These are phyloP conservation scores for Mortierella sp. DNA, from an alignment of 371 early-diverging fungal genomes.

Conservation along the genomic window DNA sequence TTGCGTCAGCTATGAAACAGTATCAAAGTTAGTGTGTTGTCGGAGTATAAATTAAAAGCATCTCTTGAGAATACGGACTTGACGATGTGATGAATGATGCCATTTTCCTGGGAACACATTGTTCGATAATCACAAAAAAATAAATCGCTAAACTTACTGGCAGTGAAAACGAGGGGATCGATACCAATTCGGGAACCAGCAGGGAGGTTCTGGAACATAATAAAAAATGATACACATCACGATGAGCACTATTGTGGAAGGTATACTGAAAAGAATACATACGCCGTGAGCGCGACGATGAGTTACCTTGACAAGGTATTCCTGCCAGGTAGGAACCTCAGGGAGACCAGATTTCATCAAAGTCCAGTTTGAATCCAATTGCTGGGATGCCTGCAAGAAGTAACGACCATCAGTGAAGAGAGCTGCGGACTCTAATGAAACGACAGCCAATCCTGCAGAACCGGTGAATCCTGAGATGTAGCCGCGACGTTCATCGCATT, in stretches of 20 bases:
- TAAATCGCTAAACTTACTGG: conserved; percentile 60
- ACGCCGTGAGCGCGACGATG: not conserved
- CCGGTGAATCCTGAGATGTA: conserved; percentile 99
- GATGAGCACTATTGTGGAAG: not conserved
- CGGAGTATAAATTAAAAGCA: not conserved
- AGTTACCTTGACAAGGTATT: conserved; percentile 79
- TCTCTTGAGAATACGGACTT: not conserved
- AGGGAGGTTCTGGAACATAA: conserved; percentile 64
- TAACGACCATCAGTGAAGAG: conserved; percentile 99
- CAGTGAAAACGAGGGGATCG: conserved; percentile 87
- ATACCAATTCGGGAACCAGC: conserved; percentile 83
- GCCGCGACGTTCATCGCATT: conserved; percentile 91
- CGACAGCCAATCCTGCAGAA: conserved; percentile 92
- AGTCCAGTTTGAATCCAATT: conserved; percentile 93
- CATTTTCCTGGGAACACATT: not conserved
- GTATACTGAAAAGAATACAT: not conserved
- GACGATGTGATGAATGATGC: conserved; percentile 5
- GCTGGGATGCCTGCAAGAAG: conserved; percentile 96
- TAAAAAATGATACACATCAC: not conserved
- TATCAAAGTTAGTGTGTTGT: not conserved
- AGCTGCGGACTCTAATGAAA: conserved; percentile 76
- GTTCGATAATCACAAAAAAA: not conserved
- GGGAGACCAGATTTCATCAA: conserved; percentile 94
- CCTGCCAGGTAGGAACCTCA: conserved; percentile 89
- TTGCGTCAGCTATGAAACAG: conserved; percentile 66